These are phyloP conservation scores for Alopecurus myosuroides DNA, from an alignment of 176 grass and related monocot genomes.

Conservation along the genomic window DNA sequence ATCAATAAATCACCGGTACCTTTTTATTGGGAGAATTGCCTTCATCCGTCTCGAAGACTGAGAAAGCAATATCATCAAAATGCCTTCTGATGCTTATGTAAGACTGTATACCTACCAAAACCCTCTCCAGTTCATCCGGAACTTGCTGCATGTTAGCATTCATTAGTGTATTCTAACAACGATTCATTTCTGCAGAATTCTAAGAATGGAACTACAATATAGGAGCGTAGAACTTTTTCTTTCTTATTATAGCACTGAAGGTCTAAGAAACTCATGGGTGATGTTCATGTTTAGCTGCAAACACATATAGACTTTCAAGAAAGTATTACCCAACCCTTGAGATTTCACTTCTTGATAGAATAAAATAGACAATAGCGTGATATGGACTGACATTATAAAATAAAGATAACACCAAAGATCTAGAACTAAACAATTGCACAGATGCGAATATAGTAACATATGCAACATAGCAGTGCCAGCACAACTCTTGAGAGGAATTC, in stretches of 20 bases:
- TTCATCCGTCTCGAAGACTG: conserved; percentile 79
- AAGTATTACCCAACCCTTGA: neutral
- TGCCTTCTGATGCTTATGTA: conserved; percentile 79
- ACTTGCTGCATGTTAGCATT: conserved; percentile 76
- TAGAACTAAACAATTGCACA: neutral
- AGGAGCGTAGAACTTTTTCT: neutral
- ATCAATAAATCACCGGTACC: conserved; percentile 39
- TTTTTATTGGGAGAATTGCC: conserved; percentile 70
- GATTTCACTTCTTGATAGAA: neutral
- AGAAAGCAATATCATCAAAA: conserved; percentile 78
- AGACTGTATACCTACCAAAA: conserved; percentile 80
- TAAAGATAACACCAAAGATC: neutral
- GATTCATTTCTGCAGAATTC: neutral
- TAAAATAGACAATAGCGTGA: neutral
- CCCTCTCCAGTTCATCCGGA: conserved; percentile 87
- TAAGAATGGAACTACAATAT: neutral
- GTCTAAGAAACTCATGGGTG: neutral
- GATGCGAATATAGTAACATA: neutral
- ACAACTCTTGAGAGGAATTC: neutral
- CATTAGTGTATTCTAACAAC: conserved; percentile 7
- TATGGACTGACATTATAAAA: neutral
- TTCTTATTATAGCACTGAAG: neutral
- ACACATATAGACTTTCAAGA: conserved; percentile 5
- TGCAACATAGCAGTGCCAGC: neutral
- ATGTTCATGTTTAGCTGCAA: neutral